Evolutionary conservation across 768 basidiomycete genomes (phyloP).

Genomic region (Rhodotorula paludigena): DNA sequence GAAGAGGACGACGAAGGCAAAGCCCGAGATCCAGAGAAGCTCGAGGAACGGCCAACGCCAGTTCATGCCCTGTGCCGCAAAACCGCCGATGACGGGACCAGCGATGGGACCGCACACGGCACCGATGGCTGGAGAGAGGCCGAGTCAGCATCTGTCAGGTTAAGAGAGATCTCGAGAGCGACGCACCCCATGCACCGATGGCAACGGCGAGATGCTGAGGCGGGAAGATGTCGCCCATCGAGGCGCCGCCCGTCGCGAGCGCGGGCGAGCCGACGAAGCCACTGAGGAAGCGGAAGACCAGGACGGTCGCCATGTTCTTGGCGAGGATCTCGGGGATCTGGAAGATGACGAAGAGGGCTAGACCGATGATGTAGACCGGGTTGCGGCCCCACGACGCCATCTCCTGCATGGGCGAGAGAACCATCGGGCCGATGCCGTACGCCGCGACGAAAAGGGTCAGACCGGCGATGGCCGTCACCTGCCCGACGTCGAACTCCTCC

Average conservation of each 20-base stretch:
- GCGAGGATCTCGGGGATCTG: constrained; percentile 45
- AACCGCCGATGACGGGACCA: constrained; percentile 40
- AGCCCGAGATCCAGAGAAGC: constrained; percentile 46
- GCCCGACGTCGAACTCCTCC: constrained; percentile 17
- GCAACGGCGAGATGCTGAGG: background rate
- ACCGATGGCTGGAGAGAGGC: constrained; percentile 14
- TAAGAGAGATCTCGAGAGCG: background rate
- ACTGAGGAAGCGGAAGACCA: constrained; percentile 46
- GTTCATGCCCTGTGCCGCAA: constrained; percentile 45
- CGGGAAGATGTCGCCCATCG: constrained; percentile 27
- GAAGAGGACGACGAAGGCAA: constrained; percentile 43
- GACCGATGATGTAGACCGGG: constrained; percentile 47
- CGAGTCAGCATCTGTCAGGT: background rate
- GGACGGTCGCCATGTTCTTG: constrained; percentile 39
- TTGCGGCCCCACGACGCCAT: constrained; percentile 48
- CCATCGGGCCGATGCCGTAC: constrained; percentile 47
- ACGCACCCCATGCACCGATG: constrained; percentile 7
- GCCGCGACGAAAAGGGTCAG: constrained; percentile 48
- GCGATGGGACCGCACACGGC: constrained; percentile 44
- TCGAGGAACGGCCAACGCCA: constrained; percentile 48
- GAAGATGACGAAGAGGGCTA: constrained; percentile 46
- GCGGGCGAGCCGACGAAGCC: constrained; percentile 44
- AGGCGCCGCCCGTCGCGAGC: constrained; percentile 46
- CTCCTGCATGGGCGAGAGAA: constrained; percentile 45
- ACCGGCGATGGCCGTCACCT: constrained; percentile 42